These are phyloP conservation scores for Aquilaria malaccensis DNA, from an alignment of 345 rosid species.

Conservation along the genomic window DNA sequence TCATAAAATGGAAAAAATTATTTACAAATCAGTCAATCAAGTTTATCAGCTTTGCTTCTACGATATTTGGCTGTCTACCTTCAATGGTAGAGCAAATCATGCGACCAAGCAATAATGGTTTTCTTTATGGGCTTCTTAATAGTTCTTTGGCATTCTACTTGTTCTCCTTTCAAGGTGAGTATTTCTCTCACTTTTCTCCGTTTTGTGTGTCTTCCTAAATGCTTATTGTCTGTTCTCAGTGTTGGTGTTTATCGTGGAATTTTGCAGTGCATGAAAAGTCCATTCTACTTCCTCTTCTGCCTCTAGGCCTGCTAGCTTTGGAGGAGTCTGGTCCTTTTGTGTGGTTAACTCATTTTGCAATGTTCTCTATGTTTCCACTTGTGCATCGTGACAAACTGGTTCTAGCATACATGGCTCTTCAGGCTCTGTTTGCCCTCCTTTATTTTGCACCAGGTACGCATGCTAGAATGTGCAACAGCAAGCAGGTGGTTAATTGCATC, in stretches of 20 bases:
- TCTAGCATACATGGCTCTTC: slow-evolving; percentile 49
- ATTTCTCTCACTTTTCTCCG: slow-evolving; percentile 7
- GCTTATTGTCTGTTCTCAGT: slow-evolving; percentile 3
- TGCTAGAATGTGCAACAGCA: slow-evolving; percentile 16
- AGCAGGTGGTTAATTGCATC: neutral
- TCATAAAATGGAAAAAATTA: slow-evolving; percentile 82
- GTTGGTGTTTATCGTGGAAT: neutral
- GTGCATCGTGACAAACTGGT: slow-evolving; percentile 67
- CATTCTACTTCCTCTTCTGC: slow-evolving; percentile 80
- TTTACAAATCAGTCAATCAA: slow-evolving; percentile 52
- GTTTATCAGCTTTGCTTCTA: slow-evolving; percentile 53
- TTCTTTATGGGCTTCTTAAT: slow-evolving; percentile 70
- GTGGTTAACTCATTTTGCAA: slow-evolving; percentile 53
- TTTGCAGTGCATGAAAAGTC: slow-evolving; percentile 98
- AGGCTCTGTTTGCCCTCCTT: slow-evolving; percentile 44
- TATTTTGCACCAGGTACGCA: slow-evolving; percentile 30
- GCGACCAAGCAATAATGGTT: slow-evolving; percentile 74
- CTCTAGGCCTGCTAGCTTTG: slow-evolving; percentile 66
- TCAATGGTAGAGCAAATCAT: slow-evolving; percentile 85
- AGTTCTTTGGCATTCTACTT: slow-evolving; percentile 80
- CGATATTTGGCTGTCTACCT: slow-evolving; percentile 61
- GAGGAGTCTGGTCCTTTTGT: slow-evolving; percentile 46
- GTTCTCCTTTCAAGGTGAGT: slow-evolving; percentile 83
- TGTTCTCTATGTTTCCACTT: slow-evolving; percentile 95
- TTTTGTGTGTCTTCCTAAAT: neutral